Conservation (phyloP, 2,329 filamentous ascomycete genomes). For the Xylaria sp. region DNA sequence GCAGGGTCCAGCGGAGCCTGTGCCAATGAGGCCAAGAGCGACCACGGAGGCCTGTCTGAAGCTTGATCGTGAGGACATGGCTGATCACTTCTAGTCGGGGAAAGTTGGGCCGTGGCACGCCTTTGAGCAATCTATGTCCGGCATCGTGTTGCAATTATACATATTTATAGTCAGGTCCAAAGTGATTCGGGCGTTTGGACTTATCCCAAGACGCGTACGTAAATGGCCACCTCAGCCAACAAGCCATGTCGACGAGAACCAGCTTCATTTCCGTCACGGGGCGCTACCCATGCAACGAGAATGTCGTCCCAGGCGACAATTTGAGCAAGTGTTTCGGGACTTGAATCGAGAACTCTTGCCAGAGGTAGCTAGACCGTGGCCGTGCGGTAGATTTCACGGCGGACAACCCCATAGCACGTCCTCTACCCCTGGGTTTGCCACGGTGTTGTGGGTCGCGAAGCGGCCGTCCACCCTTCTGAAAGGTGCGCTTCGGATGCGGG, state of each 20-base stretch:
- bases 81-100: conserved; percentile 11
- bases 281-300: conserved; percentile 20
- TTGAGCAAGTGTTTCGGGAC: neutral
- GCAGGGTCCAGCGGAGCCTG: conserved; percentile 62
- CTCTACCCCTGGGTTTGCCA: neutral
- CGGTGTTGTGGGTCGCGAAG: neutral
- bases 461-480: neutral
- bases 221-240: conserved; percentile 2
- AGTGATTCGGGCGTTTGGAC: neutral
- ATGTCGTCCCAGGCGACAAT: conserved; percentile 11
- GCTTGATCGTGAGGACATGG: conserved; percentile 27
- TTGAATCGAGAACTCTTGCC: neutral
- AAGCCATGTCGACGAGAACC: neutral
- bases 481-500: neutral
- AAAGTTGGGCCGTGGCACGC: conserved; percentile 6
- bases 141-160: conserved; percentile 16
- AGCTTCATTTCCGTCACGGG: conserved; percentile 9
- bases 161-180: conserved; percentile 11
- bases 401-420: neutral
- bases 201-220: neutral
- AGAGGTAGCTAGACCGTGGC: conserved; percentile 4
- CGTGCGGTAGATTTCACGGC: neutral
- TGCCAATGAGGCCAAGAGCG: conserved; percentile 31
- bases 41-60: conserved; percentile 13
- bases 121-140: neutral